Evolutionary conservation across 371 early-diverging fungal species (phyloP).

Genomic region (Mucor piriformis): DNA sequence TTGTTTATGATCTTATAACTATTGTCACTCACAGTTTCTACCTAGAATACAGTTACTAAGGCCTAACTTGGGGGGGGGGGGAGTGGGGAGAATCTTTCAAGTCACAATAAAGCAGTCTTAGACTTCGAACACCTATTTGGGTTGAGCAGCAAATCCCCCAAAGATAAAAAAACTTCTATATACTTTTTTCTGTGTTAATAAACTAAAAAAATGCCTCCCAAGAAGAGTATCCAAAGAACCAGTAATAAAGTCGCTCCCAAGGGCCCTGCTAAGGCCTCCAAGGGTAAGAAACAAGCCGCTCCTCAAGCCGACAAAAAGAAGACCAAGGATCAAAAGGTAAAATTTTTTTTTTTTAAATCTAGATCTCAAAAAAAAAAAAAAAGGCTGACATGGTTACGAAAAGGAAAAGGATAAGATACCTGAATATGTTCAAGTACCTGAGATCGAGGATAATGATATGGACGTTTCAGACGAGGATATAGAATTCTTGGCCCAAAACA

Average conservation of each 20-base stretch:
- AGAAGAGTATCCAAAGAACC: constrained; percentile 13
- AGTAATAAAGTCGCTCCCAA: constrained; percentile 11
- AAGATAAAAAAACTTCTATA: no score
- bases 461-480: constrained; percentile 70
- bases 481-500: constrained; percentile 54
- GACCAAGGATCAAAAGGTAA: constrained; percentile 18
- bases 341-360: no score
- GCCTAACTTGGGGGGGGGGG: no score
- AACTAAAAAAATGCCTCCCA: constrained; percentile 10
- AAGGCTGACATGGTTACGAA: no score
- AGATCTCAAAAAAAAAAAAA: neutral
- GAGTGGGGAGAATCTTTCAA: no score
- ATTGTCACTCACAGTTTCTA: no score
- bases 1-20: no score
- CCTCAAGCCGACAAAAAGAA: neutral
- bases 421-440: constrained; percentile 34
- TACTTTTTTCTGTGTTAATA: neutral
- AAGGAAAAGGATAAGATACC: constrained; percentile 18
- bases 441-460: constrained; percentile 43
- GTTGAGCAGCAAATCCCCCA: no score
- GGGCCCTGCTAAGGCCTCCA: neutral
- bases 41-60: no score
- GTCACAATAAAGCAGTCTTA: neutral
- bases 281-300: neutral
- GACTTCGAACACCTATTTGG: no score